These are phyloP conservation scores for Rhodotorula sp. DNA, from an alignment of 1,284 basidiomycete species.

Conservation along the genomic window DNA sequence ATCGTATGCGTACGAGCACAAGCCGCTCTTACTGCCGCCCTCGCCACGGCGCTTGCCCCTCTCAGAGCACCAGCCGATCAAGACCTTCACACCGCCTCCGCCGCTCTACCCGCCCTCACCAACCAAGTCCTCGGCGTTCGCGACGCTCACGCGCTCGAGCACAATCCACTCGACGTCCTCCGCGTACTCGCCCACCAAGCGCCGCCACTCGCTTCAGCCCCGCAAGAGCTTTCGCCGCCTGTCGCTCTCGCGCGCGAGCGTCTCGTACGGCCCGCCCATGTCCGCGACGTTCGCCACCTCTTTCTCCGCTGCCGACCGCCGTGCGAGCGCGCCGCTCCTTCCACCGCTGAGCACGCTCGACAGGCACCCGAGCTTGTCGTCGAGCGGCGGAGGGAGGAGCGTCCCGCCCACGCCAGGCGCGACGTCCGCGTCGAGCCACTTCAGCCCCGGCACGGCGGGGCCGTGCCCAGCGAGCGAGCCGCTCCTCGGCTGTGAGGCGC, in stretches of 20 bases:
- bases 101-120: constrained; percentile 5
- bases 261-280: background rate
- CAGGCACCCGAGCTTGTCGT: background rate
- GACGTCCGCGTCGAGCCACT: background rate
- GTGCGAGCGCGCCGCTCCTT: background rate
- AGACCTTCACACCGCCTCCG: constrained; percentile 9
- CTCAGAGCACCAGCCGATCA: constrained; percentile 11
- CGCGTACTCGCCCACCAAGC: background rate
- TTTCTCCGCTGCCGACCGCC: background rate
- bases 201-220: constrained; percentile 6
- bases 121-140: background rate
- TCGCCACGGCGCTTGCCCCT: background rate
- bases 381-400: background rate
- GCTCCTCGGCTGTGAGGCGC: background rate
- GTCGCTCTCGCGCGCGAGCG: background rate
- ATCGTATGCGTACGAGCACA: background rate
- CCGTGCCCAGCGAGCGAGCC: background rate
- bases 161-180: background rate
- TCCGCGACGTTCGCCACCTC: background rate
- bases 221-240: constrained; percentile 3
- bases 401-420: constrained; percentile 7
- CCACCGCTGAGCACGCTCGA: background rate
- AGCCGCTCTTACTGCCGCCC: background rate
- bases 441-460: background rate
- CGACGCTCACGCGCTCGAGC: background rate